Percentiles rank a stretch among this genome's conserved stretches.
Conservation (phyloP, 2,329 filamentous ascomycete species). For the Fragosphaeria purpurea region DNA sequence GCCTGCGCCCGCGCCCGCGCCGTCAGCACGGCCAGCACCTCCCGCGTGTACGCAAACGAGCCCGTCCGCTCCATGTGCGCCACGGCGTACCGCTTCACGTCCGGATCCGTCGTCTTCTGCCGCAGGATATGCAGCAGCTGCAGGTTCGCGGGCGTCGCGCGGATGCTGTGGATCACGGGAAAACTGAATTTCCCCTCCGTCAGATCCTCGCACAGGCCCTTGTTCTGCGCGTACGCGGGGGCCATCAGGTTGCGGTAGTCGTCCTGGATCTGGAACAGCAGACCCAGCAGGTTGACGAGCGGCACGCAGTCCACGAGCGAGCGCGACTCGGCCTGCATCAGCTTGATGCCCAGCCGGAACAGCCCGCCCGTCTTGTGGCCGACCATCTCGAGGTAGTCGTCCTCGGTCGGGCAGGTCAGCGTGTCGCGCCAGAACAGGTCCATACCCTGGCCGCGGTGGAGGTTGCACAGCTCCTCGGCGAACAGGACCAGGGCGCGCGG, state of each 20-base stretch:
- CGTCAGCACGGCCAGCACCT: slow-evolving; percentile 54
- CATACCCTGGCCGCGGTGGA: slow-evolving; percentile 83
- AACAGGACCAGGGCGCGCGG: slow-evolving; percentile 60
- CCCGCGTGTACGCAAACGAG: slow-evolving; percentile 76
- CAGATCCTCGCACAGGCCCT: slow-evolving; percentile 89
- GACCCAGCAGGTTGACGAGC: slow-evolving; percentile 74
- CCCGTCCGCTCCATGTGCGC: slow-evolving; percentile 83
- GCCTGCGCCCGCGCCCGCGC: slow-evolving; percentile 53
- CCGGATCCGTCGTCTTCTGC: slow-evolving; percentile 76
- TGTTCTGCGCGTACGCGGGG: slow-evolving; percentile 71
- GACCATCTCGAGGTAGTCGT: slow-evolving; percentile 87
- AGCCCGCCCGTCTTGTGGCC: slow-evolving; percentile 83
- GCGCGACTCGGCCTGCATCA: slow-evolving; percentile 70
- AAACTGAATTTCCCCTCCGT: slow-evolving; percentile 98
- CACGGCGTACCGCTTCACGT: slow-evolving; percentile 86
- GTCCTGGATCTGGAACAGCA: slow-evolving; percentile 84
- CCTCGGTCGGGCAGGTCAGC: slow-evolving; percentile 71
- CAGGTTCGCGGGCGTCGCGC: slow-evolving; percentile 59
- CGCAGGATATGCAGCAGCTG: slow-evolving; percentile 87
- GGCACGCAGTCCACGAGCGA: slow-evolving; percentile 60
- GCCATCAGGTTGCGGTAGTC: slow-evolving; percentile 85
- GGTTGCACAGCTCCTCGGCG: slow-evolving; percentile 71
- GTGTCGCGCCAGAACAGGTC: slow-evolving; percentile 85
- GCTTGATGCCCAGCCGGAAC: slow-evolving; percentile 73
- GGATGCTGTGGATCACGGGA: slow-evolving; percentile 88